Conservation (phyloP, 768 basidiomycete genomes). For the Myochromella boudieri region DNA sequence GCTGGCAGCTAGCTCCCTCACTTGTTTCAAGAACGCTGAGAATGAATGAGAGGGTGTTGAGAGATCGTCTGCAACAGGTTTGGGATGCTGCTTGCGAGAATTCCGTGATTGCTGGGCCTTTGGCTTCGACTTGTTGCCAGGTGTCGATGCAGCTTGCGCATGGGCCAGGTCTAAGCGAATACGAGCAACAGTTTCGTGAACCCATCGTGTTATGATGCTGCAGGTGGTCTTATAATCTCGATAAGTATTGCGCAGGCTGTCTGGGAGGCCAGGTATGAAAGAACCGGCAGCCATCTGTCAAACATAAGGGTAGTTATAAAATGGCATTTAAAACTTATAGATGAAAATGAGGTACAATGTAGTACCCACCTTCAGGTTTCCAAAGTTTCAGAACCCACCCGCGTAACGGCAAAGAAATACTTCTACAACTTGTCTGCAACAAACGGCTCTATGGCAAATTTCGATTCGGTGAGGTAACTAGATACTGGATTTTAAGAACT, state of each 20-base stretch:
- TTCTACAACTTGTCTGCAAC: too few species aligned
- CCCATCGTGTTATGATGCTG: conserved; percentile 1
- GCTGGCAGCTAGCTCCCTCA: conserved; percentile 7
- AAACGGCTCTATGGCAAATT: too few species aligned
- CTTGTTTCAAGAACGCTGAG: background rate
- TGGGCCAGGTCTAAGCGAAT: background rate
- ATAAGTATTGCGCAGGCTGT: conserved; percentile 2
- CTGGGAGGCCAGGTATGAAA: too few species aligned
- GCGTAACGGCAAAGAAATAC: too few species aligned
- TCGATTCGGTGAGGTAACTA: too few species aligned
- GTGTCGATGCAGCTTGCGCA: background rate
- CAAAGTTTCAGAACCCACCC: too few species aligned
- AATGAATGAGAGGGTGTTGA: background rate
- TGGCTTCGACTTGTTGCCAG: background rate
- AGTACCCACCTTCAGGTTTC: too few species aligned
- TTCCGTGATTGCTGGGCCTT: background rate
- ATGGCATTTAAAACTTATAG: too few species aligned
- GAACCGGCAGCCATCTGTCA: too few species aligned
- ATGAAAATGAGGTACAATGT: too few species aligned
- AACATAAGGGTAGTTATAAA: too few species aligned
- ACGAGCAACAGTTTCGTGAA: conserved; percentile 1
- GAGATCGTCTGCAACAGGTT: background rate
- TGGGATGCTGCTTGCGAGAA: background rate
- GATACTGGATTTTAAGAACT: too few species aligned
- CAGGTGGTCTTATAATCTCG: conserved; percentile 8